These are phyloP conservation scores for Colletotrichum tropicale DNA, from an alignment of 2,329 filamentous ascomycete genomes.

Conservation along the genomic window DNA sequence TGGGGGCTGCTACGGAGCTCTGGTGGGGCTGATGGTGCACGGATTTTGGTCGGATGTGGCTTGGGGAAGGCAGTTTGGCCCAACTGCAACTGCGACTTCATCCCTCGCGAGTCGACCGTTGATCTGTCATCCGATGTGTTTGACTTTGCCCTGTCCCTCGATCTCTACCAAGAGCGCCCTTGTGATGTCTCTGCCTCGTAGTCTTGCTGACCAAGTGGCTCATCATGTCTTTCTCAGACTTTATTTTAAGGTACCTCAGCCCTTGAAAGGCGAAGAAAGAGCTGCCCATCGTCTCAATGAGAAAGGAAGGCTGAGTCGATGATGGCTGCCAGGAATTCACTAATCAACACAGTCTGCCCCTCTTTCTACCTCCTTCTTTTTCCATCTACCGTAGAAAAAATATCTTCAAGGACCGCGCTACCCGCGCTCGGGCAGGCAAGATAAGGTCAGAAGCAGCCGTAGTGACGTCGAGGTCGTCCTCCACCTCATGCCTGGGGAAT, in stretches of 20 bases:
- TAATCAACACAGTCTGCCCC: neutral
- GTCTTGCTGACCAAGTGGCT: neutral
- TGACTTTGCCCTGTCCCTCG: neutral
- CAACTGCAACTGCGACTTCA: constrained; percentile 1
- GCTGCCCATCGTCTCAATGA: neutral
- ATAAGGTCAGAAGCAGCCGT: neutral
- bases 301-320: neutral
- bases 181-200: neutral
- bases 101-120: constrained; percentile 11
- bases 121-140: neutral
- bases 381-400: neutral
- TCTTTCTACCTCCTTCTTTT: neutral
- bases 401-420: neutral
- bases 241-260: neutral
- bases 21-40: neutral
- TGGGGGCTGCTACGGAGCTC: neutral
- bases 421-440: neutral
- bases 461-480: neutral
- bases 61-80: neutral
- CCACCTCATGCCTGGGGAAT: neutral
- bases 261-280: neutral
- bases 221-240: neutral
- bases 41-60: neutral
- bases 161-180: neutral
- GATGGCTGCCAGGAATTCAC: neutral